Base-by-base conservation (phyloP, 441 rosid species). In the Eutrema salsugineum region DNA sequence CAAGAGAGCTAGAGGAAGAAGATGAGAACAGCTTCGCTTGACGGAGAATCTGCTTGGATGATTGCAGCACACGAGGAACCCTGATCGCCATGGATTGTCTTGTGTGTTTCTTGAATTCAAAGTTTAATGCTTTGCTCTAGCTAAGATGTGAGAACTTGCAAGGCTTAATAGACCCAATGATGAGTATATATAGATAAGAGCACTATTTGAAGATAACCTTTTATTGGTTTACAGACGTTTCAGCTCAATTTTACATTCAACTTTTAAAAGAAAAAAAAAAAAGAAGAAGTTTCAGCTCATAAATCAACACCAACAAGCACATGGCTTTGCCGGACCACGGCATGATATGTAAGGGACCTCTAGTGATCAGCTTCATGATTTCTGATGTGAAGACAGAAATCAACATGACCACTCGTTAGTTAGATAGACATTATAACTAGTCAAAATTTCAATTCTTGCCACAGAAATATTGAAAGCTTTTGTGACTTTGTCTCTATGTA, bases 271-370 rank as follows among this genome's bases (percentile, higher is more conserved):
- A n/a, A n/a, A n/a, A n/a, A n/a, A n/a, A n/a, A n/a, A n/a, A n/a
- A n/a, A n/a, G n/a, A n/a, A n/a, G 2, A 55, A 63, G 61, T 76
- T 63, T 47, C 40, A 70, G 35, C 56, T 63, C 71, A 63, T 55
- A 57, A 36, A 47, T 20, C 8, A 20, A 55, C 62, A 47, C 56
- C 70, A 69, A 63, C 70, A 42, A 76, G 71, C 75, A 76, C 79
- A 76, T 76, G 79, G 79, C 48, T 70, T 63, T 76, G 71, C 76
- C 67, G 75, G 79, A 76, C 75, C 79, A 63, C 79, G 62, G 75
- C 38, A 46, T 68, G 66, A 63, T 69, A 56, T 11, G 47, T 15
- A 68, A 54, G 75, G 79, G 62, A n/a, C 75, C 79, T 44, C 32
- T 56, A 30, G 17, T 76, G 33, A 63, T 61, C 51, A 61, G 46